A percentile compares a stretch with the other conserved stretches of the same genome.
Conservation (phyloP, 2,329 filamentous ascomycete genomes). For the Ophiocordyceps sinensis region DNA sequence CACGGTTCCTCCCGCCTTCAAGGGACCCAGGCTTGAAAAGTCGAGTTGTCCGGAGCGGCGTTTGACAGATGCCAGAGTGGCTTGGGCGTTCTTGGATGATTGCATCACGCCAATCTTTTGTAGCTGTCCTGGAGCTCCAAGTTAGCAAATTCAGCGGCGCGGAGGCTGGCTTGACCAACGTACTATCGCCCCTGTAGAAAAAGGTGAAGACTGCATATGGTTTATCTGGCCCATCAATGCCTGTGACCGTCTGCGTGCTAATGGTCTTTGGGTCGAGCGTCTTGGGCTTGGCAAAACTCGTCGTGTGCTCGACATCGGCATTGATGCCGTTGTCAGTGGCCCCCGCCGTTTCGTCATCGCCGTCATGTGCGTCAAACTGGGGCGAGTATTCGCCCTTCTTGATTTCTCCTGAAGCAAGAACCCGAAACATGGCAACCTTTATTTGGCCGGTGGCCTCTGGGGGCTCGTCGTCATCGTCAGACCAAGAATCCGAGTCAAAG, state of each 20-base stretch:
- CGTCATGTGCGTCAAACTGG: constrained; percentile 92
- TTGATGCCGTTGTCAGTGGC: constrained; percentile 47
- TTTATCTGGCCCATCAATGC: constrained; percentile 88
- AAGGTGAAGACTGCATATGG: constrained; percentile 97
- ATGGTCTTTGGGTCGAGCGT: constrained; percentile 92
- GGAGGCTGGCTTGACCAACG: constrained; percentile 23
- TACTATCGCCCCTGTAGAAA: constrained; percentile 90
- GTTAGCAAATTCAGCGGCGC: neutral
- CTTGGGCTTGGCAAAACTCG: constrained; percentile 94
- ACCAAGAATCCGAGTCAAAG: constrained; percentile 57
- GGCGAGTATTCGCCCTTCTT: constrained; percentile 97
- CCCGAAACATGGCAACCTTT: constrained; percentile 92
- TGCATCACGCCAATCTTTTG: constrained; percentile 89
- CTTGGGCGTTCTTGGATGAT: constrained; percentile 48
- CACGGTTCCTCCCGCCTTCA: constrained; percentile 77
- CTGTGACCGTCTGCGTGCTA: constrained; percentile 97
- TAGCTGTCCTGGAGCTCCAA: constrained; percentile 56
- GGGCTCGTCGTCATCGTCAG: constrained; percentile 71
- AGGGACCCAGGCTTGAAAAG: constrained; percentile 68
- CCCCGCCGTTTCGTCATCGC: constrained; percentile 57
- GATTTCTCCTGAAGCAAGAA: constrained; percentile 89
- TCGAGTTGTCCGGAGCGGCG: constrained; percentile 72
- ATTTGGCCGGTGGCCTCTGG: constrained; percentile 95
- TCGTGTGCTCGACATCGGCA: constrained; percentile 87
- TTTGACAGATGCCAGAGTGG: constrained; percentile 49